Conservation (phyloP, 352 stramenopile genomes). For the Pythium dissimile region DNA sequence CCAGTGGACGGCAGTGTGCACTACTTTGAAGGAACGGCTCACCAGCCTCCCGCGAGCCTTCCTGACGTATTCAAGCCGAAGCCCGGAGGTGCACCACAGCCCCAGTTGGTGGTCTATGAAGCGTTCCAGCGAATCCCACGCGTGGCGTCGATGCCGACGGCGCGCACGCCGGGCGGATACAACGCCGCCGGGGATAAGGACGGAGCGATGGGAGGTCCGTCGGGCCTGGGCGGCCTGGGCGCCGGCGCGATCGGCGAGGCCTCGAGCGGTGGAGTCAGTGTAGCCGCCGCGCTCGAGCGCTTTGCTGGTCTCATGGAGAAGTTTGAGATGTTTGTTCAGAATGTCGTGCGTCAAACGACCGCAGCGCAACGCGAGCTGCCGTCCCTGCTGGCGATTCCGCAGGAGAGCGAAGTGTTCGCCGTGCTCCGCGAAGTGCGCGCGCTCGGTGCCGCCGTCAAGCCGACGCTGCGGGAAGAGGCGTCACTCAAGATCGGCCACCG, state of each 20-base stretch:
- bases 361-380: conserved; percentile 74
- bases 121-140: conserved; percentile 95
- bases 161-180: conserved; percentile 38
- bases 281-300: conserved; percentile 69
- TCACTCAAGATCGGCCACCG: conserved; percentile 95
- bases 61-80: conserved; percentile 95
- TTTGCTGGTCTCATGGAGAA: conserved; percentile 84
- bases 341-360: conserved; percentile 72
- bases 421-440: conserved; percentile 77
- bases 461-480: conserved; percentile 82
- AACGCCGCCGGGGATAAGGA: conserved; percentile 17
- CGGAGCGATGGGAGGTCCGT: conserved; percentile 13
- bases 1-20: conserved; percentile 44
- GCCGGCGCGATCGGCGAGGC: conserved; percentile 6
- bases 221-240: conserved; percentile 21
- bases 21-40: conserved; percentile 71
- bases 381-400: conserved; percentile 59
- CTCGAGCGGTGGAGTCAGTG: conserved; percentile 47
- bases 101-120: conserved; percentile 97
- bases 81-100: conserved; percentile 84
- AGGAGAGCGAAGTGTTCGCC: conserved; percentile 82
- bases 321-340: conserved; percentile 87
- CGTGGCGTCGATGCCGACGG: conserved; percentile 85
- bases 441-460: conserved; percentile 72
- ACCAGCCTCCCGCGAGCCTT: conserved; percentile 74